Evolutionary conservation across 345 rosid genomes (phyloP), one percentile per base, ranked within the genome.

Genomic region (Rubroshorea leprosula): DNA sequence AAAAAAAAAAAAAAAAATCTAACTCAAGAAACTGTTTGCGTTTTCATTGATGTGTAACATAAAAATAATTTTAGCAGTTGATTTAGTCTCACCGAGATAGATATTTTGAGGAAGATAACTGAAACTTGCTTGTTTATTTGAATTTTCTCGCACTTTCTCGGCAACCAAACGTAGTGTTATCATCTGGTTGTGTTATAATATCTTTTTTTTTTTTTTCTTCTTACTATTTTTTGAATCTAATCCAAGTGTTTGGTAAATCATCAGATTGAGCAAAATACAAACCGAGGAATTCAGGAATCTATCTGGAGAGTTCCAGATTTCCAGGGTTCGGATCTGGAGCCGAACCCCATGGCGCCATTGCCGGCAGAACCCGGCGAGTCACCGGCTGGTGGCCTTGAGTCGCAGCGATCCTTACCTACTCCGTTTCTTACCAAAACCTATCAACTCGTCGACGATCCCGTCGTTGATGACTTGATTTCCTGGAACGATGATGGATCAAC

Each of bases 401-500:
- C 88, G 0, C 94, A 83, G 72, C 78, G 96, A 65, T 75, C 87
- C n/a, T 68, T 92, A 0, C 95, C 96, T 23, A 89, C 98, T 25
- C 98, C 96, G 49, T 92, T 92, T 69, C 73, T 92, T 21, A 84
- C 87, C 0, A 92, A 92, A 71, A 92, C 96, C 1, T 89, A 75
- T 55, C 90, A 86, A 62, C 87, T 92, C 1, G 98, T 86, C 2
- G 95, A 86, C 50, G 96, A 92, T 70, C 83, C 87, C 11, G 47
- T 76, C 16, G 69, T 81, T 2, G 87, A 92, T 51, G 96, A 89
- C 14, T 48, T 92, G 64, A 83, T 92, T 16, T 83, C 95, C 0
- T 92, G 98, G 98, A 89, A 86, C 67, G 95, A 84, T 2, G 93
- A 89, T 56, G 98, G 95, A 65, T 72, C 95, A 2, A 74, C 85